phyloP scores from a whole-genome alignment of 371 early-diverging fungal genomes.

The Blakeslea trispora region DNA sequence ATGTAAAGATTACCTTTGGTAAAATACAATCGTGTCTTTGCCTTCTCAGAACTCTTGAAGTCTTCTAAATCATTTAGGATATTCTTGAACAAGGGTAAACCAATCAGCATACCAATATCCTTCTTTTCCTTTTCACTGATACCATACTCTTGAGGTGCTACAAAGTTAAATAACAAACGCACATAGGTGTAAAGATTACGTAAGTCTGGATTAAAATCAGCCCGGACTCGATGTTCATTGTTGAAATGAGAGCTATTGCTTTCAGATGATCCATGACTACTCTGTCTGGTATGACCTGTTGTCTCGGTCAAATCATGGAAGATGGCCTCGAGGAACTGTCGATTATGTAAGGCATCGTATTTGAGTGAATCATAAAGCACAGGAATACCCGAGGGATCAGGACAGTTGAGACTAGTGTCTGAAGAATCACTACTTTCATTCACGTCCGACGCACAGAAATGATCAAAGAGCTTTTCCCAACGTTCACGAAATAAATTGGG shows the following conservation, averaged over 20 bases:
- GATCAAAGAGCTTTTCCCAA: conserved; percentile 93
- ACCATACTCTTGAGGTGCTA: conserved; percentile 94
- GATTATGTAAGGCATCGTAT: conserved; percentile 94
- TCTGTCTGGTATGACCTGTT: not conserved
- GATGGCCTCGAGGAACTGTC: conserved; percentile 77
- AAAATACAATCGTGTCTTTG: conserved; percentile 87
- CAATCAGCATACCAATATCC: conserved; percentile 82
- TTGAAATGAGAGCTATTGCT: conserved; percentile 12
- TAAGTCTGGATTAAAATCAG: conserved; percentile 32
- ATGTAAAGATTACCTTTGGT: conserved; percentile 91
- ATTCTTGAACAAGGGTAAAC: conserved; percentile 72
- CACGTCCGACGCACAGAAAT: conserved; percentile 79
- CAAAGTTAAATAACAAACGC: conserved; percentile 86
- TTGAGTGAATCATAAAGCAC: conserved; percentile 95
- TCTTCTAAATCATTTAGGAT: conserved; percentile 78
- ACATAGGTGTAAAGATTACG: conserved; percentile 78
- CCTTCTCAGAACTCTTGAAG: conserved; percentile 52
- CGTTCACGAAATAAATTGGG: conserved; percentile 82
- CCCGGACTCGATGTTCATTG: no score
- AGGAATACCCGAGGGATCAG: conserved; percentile 89
- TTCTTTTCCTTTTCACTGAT: conserved; percentile 80
- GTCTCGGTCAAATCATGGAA: conserved; percentile 50
- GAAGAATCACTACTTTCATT: conserved; percentile 24
- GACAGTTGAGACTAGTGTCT: conserved; percentile 6
- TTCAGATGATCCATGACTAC: conserved; percentile 7